Percentiles rank a stretch among this genome's conserved stretches.
These are phyloP conservation scores for Crithidia sp. DNA, from an alignment of 208 protist genomes.

Conservation along the genomic window DNA sequence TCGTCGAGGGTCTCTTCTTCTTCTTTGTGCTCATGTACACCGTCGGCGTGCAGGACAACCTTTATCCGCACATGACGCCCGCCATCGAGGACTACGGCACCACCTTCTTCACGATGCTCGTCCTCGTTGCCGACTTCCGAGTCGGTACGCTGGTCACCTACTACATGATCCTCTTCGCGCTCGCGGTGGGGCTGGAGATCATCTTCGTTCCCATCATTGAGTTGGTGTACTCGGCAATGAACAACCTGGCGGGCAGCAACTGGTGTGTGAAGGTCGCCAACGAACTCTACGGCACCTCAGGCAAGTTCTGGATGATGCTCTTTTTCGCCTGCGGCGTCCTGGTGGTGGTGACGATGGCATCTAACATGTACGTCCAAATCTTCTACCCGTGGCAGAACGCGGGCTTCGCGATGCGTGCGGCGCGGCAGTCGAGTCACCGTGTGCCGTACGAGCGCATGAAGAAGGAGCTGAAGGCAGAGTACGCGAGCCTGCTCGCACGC, in stretches of 20 bases:
- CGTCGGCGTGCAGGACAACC: conserved; percentile 44
- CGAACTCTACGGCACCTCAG: conserved; percentile 46
- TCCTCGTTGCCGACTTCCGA: conserved; percentile 67
- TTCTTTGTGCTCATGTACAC: conserved; percentile 66
- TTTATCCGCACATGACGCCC: conserved; percentile 46
- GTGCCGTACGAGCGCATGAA: conserved; percentile 38
- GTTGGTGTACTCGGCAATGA: conserved; percentile 51
- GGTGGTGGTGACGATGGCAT: conserved; percentile 56
- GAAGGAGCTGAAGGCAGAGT: conserved; percentile 31
- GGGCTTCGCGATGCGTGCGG: conserved; percentile 51
- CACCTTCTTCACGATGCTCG: conserved; percentile 75
- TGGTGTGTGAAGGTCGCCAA: conserved; percentile 57
- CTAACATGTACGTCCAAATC: conserved; percentile 64
- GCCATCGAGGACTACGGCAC: conserved; percentile 72
- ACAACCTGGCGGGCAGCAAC: conserved; percentile 63
- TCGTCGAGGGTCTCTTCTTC: conserved; percentile 58
- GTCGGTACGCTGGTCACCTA: conserved; percentile 42
- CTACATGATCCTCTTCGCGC: conserved; percentile 59
- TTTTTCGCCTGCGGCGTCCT: conserved; percentile 59
- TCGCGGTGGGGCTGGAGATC: conserved; percentile 39
- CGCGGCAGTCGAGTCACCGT: conserved; percentile 46
- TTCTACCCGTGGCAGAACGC: conserved; percentile 72
- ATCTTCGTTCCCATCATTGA: conserved; percentile 40
- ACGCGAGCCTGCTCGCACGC: conserved; percentile 26
- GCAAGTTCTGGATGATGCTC: conserved; percentile 67